Evolutionary conservation across 2,329 filamentous ascomycete species (phyloP), one percentile per base, ranked within the genome.

Genomic region (Torrubiellomyces zombiae): DNA sequence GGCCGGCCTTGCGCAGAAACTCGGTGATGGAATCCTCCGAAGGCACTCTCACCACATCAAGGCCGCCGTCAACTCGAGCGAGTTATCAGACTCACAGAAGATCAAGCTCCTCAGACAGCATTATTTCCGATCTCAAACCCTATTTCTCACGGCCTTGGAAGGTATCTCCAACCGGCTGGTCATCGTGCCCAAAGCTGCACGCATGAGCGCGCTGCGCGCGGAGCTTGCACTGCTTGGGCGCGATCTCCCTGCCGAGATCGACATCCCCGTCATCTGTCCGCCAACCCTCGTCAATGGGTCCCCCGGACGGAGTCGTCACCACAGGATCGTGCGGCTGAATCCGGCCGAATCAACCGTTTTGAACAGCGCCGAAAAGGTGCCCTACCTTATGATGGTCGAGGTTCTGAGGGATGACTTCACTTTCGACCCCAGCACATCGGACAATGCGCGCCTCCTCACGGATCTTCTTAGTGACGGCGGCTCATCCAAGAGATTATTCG

Each of bases 111-210:
- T 89, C 32, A 61, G 78, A 28, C 77, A 83, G 31, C 80, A 89
- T 45, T 89, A 89, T 47, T 89, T 86, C 44, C 63, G 78, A 26
- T 80, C 72, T 32, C 67, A 89, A 48, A 85, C 78, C 1, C 75
- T 81, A 37, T 85, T 89, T 42, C 45, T 89, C 32, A 77, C 73
- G 4, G 80, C 80, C 2, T 60, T 89, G 10, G 78, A 86, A 45
- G 75, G 78, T 36, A 86, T 89, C 26, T 89, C 80, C 3, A 85
- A 82, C 43, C 71, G 79, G n/a, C 55, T 89, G 21, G 77, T 89
- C 5, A 63, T 76, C 27, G 80, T 89, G 5, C 80, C 80, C 2
- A 89, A 89, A 44, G 70, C 74, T 17, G 80, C 80, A 20, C 70
- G 80, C 16, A 61, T 89, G 38, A 89, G 80, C 47, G 80, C 81